A percentile compares a stretch with the other conserved stretches of the same genome.
These are phyloP conservation scores for Bassia scoparia DNA, from an alignment of 148 eudicot genomes.

Conservation along the genomic window DNA sequence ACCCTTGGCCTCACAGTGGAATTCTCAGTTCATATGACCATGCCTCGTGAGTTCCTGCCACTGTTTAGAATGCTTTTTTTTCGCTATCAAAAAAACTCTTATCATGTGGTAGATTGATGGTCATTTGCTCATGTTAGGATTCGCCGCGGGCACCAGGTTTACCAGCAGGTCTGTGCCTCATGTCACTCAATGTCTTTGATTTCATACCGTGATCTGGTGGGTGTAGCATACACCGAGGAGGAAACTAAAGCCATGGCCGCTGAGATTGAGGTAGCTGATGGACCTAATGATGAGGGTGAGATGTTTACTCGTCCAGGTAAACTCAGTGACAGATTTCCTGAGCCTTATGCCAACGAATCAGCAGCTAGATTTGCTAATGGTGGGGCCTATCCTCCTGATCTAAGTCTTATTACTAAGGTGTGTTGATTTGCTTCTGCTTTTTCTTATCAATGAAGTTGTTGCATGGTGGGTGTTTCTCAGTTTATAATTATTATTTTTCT, in stretches of 20 bases:
- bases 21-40: constrained; percentile 95
- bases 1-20: constrained; percentile 97
- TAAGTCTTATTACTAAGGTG: constrained; percentile 91
- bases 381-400: constrained; percentile 98
- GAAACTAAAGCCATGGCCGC: constrained; percentile 87
- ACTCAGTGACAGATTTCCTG: constrained; percentile 74
- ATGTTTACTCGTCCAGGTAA: constrained; percentile 86
- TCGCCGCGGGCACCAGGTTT: constrained; percentile 90
- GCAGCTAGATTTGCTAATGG: constrained; percentile 99
- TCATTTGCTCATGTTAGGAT: constrained; percentile 37
- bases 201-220: constrained; percentile 78
- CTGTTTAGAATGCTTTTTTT: neutral
- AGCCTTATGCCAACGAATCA: constrained; percentile 75
- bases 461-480: neutral
- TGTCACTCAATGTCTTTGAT: constrained; percentile 86
- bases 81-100: too few species aligned
- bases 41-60: constrained; percentile 66
- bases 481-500: constrained; percentile 9
- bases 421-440: constrained; percentile 17
- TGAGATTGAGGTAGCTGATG: constrained; percentile 83
- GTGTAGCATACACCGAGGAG: constrained; percentile 91
- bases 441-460: neutral
- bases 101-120: neutral
- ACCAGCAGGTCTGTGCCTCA: constrained; percentile 82
- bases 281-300: constrained; percentile 94